These are phyloP conservation scores for Naganishia albida DNA, from an alignment of 1,284 basidiomycete species.

Conservation along the genomic window DNA sequence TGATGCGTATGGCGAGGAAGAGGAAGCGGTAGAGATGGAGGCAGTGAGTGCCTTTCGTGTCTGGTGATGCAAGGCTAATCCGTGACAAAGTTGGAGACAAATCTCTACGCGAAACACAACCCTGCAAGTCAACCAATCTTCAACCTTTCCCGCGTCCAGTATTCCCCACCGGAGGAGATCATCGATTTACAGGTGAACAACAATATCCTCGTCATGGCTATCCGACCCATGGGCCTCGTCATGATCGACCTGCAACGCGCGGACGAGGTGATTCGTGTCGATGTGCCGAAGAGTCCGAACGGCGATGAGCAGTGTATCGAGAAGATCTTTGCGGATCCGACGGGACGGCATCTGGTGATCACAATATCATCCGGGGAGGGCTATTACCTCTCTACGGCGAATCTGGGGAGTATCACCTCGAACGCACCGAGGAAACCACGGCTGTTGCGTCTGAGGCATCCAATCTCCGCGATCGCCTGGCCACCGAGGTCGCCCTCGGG, in stretches of 20 bases:
- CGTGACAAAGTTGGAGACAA: constrained; percentile 5
- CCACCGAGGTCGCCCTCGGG: constrained; percentile 62
- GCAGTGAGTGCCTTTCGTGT: constrained; percentile 30
- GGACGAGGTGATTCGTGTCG: constrained; percentile 75
- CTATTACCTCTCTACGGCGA: constrained; percentile 73
- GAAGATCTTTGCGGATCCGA: constrained; percentile 86
- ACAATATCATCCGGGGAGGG: constrained; percentile 87
- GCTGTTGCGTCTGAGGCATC: constrained; percentile 59
- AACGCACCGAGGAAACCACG: background rate
- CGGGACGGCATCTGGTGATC: constrained; percentile 83
- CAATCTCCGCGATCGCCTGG: constrained; percentile 93
- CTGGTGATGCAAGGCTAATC: constrained; percentile 46
- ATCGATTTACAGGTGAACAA: constrained; percentile 77
- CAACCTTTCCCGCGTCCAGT: constrained; percentile 82
- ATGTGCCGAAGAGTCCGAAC: constrained; percentile 60
- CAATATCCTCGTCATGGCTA: constrained; percentile 80
- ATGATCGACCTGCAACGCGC: constrained; percentile 81
- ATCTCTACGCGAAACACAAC: constrained; percentile 35
- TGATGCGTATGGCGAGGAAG: constrained; percentile 53
- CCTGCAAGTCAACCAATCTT: constrained; percentile 62
- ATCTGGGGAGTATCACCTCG: constrained; percentile 4
- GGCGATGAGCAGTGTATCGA: constrained; percentile 47
- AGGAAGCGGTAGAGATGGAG: constrained; percentile 34
- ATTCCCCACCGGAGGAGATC: constrained; percentile 77
- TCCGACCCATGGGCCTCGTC: constrained; percentile 73